Evolutionary conservation across 495 filamentous ascomycete genomes (phyloP).

Genomic region (Neurospora tetrasperma): DNA sequence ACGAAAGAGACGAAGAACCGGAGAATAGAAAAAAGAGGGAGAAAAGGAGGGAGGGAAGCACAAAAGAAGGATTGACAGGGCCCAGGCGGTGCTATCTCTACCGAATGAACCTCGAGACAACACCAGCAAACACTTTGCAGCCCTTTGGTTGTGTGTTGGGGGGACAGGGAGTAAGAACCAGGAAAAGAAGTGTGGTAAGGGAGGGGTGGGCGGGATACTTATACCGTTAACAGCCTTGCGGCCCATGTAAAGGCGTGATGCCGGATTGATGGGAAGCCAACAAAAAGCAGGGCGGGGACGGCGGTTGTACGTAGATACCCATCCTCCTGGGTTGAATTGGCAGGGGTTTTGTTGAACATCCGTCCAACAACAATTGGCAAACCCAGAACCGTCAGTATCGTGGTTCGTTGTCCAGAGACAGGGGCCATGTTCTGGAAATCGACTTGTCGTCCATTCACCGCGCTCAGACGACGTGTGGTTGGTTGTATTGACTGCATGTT

Average conservation of each 20-base stretch:
- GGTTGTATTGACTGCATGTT: background rate
- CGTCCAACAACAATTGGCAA: background rate
- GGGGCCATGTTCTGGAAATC: background rate
- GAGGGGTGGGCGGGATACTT: constrained; percentile 31
- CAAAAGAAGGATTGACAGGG: constrained; percentile 41
- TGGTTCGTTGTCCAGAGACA: background rate
- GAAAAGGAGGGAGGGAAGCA: constrained; percentile 26
- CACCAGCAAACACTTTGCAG: constrained; percentile 37
- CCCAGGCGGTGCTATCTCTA: constrained; percentile 37
- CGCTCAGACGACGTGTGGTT: background rate
- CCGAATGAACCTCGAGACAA: constrained; percentile 33
- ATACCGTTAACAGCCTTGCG: constrained; percentile 15
- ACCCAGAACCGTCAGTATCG: background rate
- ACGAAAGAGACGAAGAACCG: constrained; percentile 32
- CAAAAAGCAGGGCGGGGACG: background rate
- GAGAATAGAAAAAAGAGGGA: constrained; percentile 9
- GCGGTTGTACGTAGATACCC: background rate
- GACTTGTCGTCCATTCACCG: background rate
- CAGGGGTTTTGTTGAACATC: background rate
- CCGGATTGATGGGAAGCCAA: background rate
- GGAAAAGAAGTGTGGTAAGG: constrained; percentile 12
- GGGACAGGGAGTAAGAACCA: constrained; percentile 23
- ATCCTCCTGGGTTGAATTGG: background rate
- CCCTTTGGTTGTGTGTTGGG: constrained; percentile 41
- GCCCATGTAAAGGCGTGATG: background rate